Conservation (phyloP, 495 filamentous ascomycete species). For the Penicillium riverlandense region DNA sequence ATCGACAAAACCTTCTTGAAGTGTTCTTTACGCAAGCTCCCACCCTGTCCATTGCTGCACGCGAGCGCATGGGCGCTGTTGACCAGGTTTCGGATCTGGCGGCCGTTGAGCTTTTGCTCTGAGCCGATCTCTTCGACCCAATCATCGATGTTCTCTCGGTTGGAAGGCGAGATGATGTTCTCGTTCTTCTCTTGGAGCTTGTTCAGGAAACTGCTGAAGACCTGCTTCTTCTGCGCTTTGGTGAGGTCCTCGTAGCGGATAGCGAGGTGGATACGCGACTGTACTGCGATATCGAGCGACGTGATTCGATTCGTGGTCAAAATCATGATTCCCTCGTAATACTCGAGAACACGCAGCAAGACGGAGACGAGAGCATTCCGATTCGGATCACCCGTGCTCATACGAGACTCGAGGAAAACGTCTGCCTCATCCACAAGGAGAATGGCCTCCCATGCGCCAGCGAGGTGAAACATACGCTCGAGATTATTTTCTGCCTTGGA, state of each 20-base stretch:
- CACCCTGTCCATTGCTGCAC: not conserved
- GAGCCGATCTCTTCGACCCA: not conserved
- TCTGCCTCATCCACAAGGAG: slow-evolving; percentile 53
- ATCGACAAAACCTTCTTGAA: no score
- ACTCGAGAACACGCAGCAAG: slow-evolving; percentile 52
- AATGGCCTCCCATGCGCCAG: slow-evolving; percentile 38
- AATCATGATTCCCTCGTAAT: slow-evolving; percentile 40
- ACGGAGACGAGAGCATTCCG: slow-evolving; percentile 45
- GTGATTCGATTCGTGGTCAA: slow-evolving; percentile 37
- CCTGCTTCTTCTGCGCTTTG: not conserved
- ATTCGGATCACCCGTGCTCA: slow-evolving; percentile 22
- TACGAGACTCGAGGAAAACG: slow-evolving; percentile 46
- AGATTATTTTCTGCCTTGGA: slow-evolving; percentile 35
- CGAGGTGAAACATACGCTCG: slow-evolving; percentile 29
- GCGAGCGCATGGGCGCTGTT: not conserved
- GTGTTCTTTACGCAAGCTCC: no score
- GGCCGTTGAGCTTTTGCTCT: not conserved
- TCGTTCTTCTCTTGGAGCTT: not conserved
- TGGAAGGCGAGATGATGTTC: not conserved
- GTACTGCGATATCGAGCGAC: slow-evolving; percentile 43
- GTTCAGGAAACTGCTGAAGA: not conserved
- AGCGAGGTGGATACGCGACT: slow-evolving; percentile 41
- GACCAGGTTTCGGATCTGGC: not conserved
- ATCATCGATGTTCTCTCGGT: not conserved
- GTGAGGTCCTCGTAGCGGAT: slow-evolving; percentile 26